Percentiles rank a stretch among this genome's conserved stretches.
Conservation (phyloP, 139 green algal genomes). For the Haematococcus sp. region DNA sequence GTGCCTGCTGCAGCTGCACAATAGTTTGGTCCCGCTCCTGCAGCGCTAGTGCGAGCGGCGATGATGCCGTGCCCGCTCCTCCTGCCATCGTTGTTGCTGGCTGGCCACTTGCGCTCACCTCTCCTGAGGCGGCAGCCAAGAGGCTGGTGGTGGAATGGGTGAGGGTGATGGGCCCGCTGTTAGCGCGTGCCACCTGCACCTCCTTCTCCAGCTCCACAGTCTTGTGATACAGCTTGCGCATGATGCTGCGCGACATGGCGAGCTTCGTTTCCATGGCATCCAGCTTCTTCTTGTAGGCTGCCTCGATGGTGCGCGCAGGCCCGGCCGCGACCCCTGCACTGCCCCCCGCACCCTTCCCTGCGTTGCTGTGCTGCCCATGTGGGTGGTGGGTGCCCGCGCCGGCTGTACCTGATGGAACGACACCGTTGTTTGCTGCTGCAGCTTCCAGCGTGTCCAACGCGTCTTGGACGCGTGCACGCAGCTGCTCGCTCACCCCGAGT, state of each 20-base stretch:
- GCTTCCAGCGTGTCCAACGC: constrained; percentile 13
- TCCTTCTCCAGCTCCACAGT: constrained; percentile 25
- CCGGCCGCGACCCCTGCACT: no score
- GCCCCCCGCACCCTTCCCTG: no score
- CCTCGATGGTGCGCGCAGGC: no score
- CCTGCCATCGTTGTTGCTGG: no score
- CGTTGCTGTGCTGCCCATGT: no score
- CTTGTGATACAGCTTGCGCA: constrained; percentile 54
- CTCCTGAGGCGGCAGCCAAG: no score
- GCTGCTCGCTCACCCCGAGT: constrained; percentile 21
- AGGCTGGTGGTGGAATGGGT: no score
- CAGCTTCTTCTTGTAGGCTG: constrained; percentile 12
- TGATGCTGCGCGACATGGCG: constrained; percentile 47
- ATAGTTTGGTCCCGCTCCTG: constrained; percentile 43
- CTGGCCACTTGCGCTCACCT: no score
- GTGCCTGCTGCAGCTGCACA: constrained; percentile 32
- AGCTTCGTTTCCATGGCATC: constrained; percentile 39
- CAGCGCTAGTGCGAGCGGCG: neutral
- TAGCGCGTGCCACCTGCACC: constrained; percentile 1
- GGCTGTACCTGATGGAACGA: no score
- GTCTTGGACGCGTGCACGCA: constrained; percentile 22
- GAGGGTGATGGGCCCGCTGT: no score
- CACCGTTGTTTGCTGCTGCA: neutral
- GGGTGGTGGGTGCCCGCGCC: no score
- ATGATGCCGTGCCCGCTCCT: no score